Conservation (phyloP, 2,329 filamentous ascomycete species). For the Apiospora phragmitis region DNA sequence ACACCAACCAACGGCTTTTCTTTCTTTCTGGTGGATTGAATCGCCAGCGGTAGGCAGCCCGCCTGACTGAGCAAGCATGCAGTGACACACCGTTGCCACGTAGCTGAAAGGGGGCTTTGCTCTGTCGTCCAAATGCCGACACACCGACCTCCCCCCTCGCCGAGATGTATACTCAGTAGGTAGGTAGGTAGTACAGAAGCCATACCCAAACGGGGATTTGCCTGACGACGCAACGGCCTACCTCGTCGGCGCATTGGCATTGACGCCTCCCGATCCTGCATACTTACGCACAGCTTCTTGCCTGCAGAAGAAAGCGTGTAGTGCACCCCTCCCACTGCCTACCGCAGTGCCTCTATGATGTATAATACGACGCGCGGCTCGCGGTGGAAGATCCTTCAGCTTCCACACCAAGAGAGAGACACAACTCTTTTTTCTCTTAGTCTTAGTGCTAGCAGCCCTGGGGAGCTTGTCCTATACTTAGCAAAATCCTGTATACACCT, state of each 20-base stretch:
- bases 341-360: not conserved
- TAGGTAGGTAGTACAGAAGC: not conserved
- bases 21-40: not conserved
- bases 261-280: not conserved
- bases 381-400: not conserved
- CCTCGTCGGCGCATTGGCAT: not conserved
- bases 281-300: not conserved
- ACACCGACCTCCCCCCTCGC: not conserved
- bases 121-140: not conserved
- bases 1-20: not conserved
- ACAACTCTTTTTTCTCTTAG: not conserved
- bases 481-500: not conserved
- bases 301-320: not conserved
- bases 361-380: not conserved
- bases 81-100: constrained; percentile 5
- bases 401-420: not conserved
- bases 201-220: not conserved
- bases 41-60: not conserved
- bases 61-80: not conserved
- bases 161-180: not conserved
- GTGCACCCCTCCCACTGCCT: not conserved
- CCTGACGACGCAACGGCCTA: not conserved
- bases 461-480: constrained; percentile 1
- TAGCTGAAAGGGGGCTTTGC: constrained; percentile 1
- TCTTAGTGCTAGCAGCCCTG: not conserved